Base-by-base conservation (phyloP, 2,329 filamentous ascomycete genomes). In the Verticillium nubilum region DNA sequence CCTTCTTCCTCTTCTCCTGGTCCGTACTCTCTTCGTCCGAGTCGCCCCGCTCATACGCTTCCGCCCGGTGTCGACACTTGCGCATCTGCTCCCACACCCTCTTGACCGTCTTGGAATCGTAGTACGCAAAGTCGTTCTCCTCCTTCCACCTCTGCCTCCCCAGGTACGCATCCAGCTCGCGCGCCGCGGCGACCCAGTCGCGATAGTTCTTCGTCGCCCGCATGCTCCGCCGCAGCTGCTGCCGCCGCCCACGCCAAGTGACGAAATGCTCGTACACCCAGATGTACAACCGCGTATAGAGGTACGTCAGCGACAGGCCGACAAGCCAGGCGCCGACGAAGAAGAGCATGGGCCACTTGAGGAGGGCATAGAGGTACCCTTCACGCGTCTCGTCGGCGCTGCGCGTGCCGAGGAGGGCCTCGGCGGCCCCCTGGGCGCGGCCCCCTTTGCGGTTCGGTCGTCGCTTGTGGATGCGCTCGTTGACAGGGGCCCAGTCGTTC, bases 401-500 rank as follows among this genome's bases (percentile, higher is more conserved):
- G 60, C 89, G 80, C 23, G 81, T 81, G 29, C 84, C 81, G 6
- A 81, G 65, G 2, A 79, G 67, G 1, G 73, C 73, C 52, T 76
- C 69, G 5, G 72, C 73, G 0, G 71, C 69, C 29, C 77, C 80
- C 60, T 68, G 68, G 35, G 67, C 71, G 37, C 77, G 77, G 56
- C 65, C 61, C 58, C 62, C 67, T 47, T 68, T 70, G 60, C 68
- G 75, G 66, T 69, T 71, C 62, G 69, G 74, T 60, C 67, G 63
- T 73, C 73, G 70, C 68, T 73, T 78, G 66, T 77, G 70, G 25
- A 93, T 81, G 60, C 84, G 87, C 70, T 94, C 86, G 66, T 90
- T 88, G 13, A 98, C 86, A 0, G 95, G 95, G 17, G 91, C 88
- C 95, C 95, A 99, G 78, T 99, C 95, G 72, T 96, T 96, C 70